Base-by-base conservation (phyloP, 2,329 filamentous ascomycete species). In the Podosphaera fusca region DNA sequence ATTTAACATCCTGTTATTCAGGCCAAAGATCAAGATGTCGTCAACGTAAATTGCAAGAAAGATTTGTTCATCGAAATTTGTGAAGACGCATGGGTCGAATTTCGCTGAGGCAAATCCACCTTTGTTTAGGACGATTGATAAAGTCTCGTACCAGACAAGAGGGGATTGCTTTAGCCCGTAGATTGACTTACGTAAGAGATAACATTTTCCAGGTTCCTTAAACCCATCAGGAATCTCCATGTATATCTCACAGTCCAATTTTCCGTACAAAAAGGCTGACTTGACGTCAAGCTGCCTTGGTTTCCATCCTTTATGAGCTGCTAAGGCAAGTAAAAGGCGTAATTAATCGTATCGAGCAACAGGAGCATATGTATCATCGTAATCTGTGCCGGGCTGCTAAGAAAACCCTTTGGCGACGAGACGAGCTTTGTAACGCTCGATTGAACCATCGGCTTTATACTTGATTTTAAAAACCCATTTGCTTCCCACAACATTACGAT, bases 281-380 rank as follows among this genome's bases (percentile, higher is more conserved):
- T 53, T 53, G 9, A 53, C 30, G 50, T 53, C 50, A n/a, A 53
- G 30, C 21, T 53, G 30, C 34, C 50, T 21, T n/a, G 50, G 50
- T 53, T 36, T 53, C 50, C 50, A 53, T 53, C 33, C 9, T 12
- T 5, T 53, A 14, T 53, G 50, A 9, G 50, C 9, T 53, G 12
- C 50, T 53, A 53, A 53, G 14, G 50, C 50, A 38, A 53, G 50
- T 29, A 53, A 36, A 35, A 53, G 30, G 33, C 50, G 50, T 53
- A 53, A n/a, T 38, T 8, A 53, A 53, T 53, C 50, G 30, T 53
- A 51, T 10, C 47, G 47, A 31, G 47, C 47, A 29, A 51, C 47
- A 21, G 47, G 47, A 10, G 47, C n/a, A 31, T 51, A 51, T 12
- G 47, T 51, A 31, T 51, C 47, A 51, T 51, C 47, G 31, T 31